Evolutionary conservation across 768 basidiomycete species (phyloP).

Genomic region (Pisolithus marmoratus): DNA sequence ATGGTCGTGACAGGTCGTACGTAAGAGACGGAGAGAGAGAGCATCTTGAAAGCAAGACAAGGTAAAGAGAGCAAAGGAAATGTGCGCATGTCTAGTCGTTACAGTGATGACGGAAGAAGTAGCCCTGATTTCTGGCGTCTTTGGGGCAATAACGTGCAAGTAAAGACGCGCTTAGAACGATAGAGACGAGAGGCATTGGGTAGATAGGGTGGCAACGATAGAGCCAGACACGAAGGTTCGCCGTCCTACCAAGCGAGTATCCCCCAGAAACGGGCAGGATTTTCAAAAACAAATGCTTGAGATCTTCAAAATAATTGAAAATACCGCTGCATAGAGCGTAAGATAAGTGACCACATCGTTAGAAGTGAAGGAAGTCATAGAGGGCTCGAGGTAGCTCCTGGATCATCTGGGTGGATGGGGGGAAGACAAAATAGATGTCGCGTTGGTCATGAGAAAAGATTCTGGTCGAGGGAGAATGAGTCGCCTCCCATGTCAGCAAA

Average conservation of each 20-base stretch:
- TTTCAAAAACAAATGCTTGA: conserved; percentile 16
- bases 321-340: conserved; percentile 28
- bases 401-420: conserved; percentile 19
- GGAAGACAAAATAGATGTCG: conserved; percentile 18
- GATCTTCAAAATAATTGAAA: conserved; percentile 14
- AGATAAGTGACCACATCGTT: conserved; percentile 29
- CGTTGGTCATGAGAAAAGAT: conserved; percentile 42
- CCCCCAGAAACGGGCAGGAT: conserved; percentile 10
- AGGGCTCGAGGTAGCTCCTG: conserved; percentile 20
- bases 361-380: conserved; percentile 24
- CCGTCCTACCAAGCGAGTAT: conserved; percentile 3
- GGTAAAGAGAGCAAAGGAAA: conserved; percentile 21
- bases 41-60: conserved; percentile 30
- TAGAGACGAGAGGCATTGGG: conserved; percentile 8
- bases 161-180: conserved; percentile 7
- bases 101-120: conserved; percentile 35
- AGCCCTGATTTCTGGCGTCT: conserved; percentile 15
- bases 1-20: conserved; percentile 26
- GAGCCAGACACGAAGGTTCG: conserved; percentile 11
- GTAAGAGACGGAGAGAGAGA: conserved; percentile 23
- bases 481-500: conserved; percentile 35
- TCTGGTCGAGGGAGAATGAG: conserved; percentile 39
- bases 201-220: conserved; percentile 22
- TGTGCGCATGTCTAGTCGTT: conserved; percentile 70
- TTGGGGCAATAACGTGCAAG: conserved; percentile 7